A percentile compares a stretch with the other conserved stretches of the same genome.
Conservation (phyloP, 352 stramenopile genomes). For the Pythium oligandrum region DNA sequence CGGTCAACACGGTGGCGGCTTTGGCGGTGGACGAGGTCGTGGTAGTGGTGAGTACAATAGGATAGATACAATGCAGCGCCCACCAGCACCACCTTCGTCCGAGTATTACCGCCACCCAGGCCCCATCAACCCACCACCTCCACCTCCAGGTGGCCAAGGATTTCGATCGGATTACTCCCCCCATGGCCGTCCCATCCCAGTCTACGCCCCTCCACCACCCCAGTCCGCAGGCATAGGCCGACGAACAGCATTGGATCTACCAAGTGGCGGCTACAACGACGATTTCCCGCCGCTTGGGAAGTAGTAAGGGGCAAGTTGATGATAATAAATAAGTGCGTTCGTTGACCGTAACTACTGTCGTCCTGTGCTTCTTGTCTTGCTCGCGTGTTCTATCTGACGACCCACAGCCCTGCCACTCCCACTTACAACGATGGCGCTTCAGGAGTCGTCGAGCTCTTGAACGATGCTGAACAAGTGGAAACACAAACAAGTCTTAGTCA, state of each 20-base stretch:
- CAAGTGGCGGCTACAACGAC: slow-evolving; percentile 44
- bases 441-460: not conserved
- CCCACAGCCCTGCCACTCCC: not conserved
- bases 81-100: slow-evolving; percentile 7
- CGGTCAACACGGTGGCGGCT: slow-evolving; percentile 6
- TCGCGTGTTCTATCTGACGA: not conserved
- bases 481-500: not conserved
- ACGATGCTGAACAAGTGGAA: slow-evolving; percentile 2
- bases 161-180: not conserved
- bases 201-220: slow-evolving; percentile 1
- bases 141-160: not conserved
- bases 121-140: not conserved
- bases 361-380: not conserved
- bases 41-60: slow-evolving; percentile 12
- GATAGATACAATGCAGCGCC: slow-evolving; percentile 14
- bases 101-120: not conserved
- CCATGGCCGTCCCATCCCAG: no score
- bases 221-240: not conserved
- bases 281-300: slow-evolving; percentile 71
- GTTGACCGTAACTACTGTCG: not conserved
- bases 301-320: slow-evolving; percentile 10
- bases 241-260: slow-evolving; percentile 13
- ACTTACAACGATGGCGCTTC: not conserved
- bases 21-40: slow-evolving; percentile 9
- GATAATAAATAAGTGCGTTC: not conserved